Base-by-base conservation (phyloP, 352 stramenopile genomes). In the Pythium scleroteichum region DNA sequence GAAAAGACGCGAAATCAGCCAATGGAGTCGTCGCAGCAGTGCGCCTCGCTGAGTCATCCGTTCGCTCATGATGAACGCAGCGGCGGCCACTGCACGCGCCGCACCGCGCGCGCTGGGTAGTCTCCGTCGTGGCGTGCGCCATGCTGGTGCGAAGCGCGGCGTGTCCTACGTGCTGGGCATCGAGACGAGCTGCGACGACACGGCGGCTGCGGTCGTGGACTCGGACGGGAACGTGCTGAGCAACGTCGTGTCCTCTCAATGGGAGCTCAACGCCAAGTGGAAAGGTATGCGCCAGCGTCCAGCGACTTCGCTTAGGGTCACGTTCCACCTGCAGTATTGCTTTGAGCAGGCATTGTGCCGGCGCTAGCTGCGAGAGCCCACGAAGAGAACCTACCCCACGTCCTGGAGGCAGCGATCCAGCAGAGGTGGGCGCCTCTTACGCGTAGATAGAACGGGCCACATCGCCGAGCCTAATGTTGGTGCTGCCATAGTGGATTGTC, bases 121-220 rank as follows among this genome's bases (percentile, higher is more conserved):
- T n/a, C n/a, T n/a, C n/a, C n/a, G n/a, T n/a, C 47, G 53, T 24
- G 41, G 32, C 5, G 26, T 39, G 5, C 58, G 26, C 29, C 2
- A 23, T n/a, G 7, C 5, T 4, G 22, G 7, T 13, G 22, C 6
- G 1, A 41, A 27, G 45, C 63, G 63, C 45, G 41, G 35, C 20
- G 61, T 74, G 19, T 85, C 85, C 40, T 93, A 87, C 50, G 75
- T 99, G 9, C 73, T 99, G 50, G 95, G 96, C 19, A 98, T 99
- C 64, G 94, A 99, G 73, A 98, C 94, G 23, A 97, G 90, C 51
- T 98, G 96, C 69, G 95, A 99, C 71, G 96, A 99, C 71, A 98
- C 95, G 39, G 86, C 73, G 9, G 93, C 87, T 2, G 95, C 94
- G 6, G 78, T 99, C 32, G 73, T 99, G 19, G 78, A 94, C 47